Base-by-base conservation (phyloP, 306 rosid species). In the Alnus glutinosa region DNA sequence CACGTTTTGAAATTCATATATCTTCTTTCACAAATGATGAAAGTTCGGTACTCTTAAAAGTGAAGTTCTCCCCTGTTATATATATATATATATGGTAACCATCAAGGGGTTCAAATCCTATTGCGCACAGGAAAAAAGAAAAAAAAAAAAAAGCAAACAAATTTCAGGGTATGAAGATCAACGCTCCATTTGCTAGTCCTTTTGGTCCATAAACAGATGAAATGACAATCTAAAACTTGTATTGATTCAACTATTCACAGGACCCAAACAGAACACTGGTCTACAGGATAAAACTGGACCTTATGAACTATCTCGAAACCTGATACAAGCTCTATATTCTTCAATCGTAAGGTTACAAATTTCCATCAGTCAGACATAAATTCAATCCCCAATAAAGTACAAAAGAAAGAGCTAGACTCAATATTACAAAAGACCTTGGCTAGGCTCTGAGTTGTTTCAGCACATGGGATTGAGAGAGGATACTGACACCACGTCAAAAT, bases 401-500 rank as follows among this genome's bases (percentile, higher is more conserved):
- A 44, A 32, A 71, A 58, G 73, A 39, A 14, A 73, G 71, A 46
- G 75, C 70, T 10, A 62, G 7, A 28, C 80, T 67, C 62, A 58
- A 47, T 18, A 18, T 67, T 39, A 7, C 5, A 39, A 34, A 36
- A 67, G 72, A 42, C 49, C 48, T 42, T 39, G 72, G 51, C 1
- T 18, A 42, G 50, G 32, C 44, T 37, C 30, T 67, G 13, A 67
- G 34, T 9, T 8, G 72, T 18, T 42, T 42, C 15, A 67, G 51
- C 15, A 15, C 2, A 16, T 14, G 34, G 8, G 34, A 9, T 39
- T 8, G 30, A 18, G 72, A 18, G 19, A 74, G 70, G 19, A 32
- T 32, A 42, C 44, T 50, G 54, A 19, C 73, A 55, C 55, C 48
- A 54, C 10, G 28, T 90, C 88, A 89, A 71, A 75, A 83, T 46